Evolutionary conservation across 179 eudicot species (phyloP), one percentile per base, ranked within the genome.

Genomic region (Dionaea muscipula): DNA sequence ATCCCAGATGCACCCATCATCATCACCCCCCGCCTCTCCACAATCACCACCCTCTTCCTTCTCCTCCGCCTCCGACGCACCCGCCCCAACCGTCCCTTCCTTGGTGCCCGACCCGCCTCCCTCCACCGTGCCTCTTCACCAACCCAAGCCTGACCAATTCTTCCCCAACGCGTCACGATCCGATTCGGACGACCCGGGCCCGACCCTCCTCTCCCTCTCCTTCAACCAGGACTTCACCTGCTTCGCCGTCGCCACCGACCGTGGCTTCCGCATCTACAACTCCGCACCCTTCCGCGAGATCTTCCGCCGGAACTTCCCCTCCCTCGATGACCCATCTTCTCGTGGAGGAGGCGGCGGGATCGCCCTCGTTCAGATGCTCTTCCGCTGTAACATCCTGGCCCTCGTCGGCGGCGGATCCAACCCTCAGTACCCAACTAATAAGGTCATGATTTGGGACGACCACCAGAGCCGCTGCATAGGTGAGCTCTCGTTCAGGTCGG

Each of bases 401-500:
- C 16, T 85, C 0, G 83, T 80, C 2, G 94, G 89, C 2, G 85
- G 85, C 2, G 83, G 84, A 0, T 49, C 74, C 12, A 27, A 69
- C 41, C 86, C 88, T 1, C 76, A 78, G 46, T 83, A 72, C 48
- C 84, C 85, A 0, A 33, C 68, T 11, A 69, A 70, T 38, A 81
- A 84, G 67, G 81, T 88, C 44, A 81, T 85, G 85, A 78, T 88
- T 6, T 88, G 88, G 93, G 95, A 89, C 54, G 88, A 83, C 46
- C 82, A 78, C 36, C 79, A 78, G 51, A 63, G 77, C 55, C 61
- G 82, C n/a, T 82, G 83, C 61, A 80, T 80, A 26, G 82, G 84
- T 20, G 91, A 88, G 59, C 62, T 85, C 14, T 71, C 82, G 4
- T 82, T 82, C 27, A 70, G 88, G 5, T 78, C 94, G 7, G 75